Percentiles rank a stretch among this genome's conserved stretches.
Evolutionary conservation across 345 rosid genomes (phyloP).

Genomic region (Salix purpurea): DNA sequence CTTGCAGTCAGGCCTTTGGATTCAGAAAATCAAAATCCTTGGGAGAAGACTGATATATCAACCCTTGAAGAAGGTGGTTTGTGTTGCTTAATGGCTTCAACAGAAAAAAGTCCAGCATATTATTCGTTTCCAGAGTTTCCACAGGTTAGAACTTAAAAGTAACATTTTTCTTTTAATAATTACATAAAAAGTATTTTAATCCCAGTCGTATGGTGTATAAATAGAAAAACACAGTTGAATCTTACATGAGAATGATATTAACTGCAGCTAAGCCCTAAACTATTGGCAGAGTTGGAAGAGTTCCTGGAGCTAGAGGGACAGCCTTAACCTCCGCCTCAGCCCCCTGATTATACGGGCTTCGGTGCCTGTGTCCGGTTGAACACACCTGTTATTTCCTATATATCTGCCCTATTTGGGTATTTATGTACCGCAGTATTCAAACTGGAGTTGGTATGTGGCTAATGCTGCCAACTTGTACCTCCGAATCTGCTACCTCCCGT

Average conservation of each 20-base stretch:
- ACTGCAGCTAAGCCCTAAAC: not conserved
- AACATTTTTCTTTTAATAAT: too few species aligned
- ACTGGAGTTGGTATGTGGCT: not conserved
- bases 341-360: not conserved
- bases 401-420: not conserved
- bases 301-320: not conserved
- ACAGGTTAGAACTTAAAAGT: not conserved
- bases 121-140: not conserved
- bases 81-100: not conserved
- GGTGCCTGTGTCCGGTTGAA: not conserved
- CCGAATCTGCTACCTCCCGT: not conserved
- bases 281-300: not conserved
- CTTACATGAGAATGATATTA: not conserved
- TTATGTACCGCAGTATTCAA: too few species aligned
- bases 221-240: too few species aligned
- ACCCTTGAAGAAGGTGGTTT: not conserved
- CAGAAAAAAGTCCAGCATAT: not conserved
- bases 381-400: not conserved
- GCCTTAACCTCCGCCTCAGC: not conserved
- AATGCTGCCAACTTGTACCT: not conserved
- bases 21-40: not conserved
- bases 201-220: not conserved
- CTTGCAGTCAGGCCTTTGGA: not conserved
- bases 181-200: not conserved
- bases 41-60: slow-evolving; percentile 1